Percentiles rank a stretch among this genome's conserved stretches.
phyloP scores from a whole-genome alignment of 1,139 yeast genomes.

The Suhomyces atakaporum region DNA sequence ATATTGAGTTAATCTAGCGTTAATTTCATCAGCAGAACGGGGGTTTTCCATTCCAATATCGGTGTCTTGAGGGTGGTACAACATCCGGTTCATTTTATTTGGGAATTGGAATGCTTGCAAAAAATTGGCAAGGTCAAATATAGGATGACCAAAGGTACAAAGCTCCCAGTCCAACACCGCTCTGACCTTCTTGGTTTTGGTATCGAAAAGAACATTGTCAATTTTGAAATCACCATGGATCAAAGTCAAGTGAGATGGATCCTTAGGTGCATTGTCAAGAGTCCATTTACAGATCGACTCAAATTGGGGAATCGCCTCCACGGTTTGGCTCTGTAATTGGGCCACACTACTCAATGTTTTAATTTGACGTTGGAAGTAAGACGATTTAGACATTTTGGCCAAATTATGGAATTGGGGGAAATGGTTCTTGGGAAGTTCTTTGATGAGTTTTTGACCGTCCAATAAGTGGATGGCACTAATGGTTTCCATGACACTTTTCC shows the following conservation, averaged over 20 bases:
- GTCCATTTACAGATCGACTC: conserved; percentile 48
- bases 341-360: conserved; percentile 51
- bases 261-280: conserved; percentile 44
- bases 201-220: conserved; percentile 61
- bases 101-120: conserved; percentile 61
- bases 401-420: conserved; percentile 48
- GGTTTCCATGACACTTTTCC: conserved; percentile 56
- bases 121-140: conserved; percentile 63
- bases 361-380: conserved; percentile 59
- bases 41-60: conserved; percentile 40
- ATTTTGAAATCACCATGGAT: conserved; percentile 73
- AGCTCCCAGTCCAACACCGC: conserved; percentile 73
- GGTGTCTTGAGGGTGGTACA: conserved; percentile 34
- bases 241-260: conserved; percentile 48
- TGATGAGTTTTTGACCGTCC: conserved; percentile 47
- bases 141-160: conserved; percentile 68
- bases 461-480: conserved; percentile 55
- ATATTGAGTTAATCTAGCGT: conserved; percentile 31
- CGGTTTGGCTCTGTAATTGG: conserved; percentile 50
- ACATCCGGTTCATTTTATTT: conserved; percentile 29
- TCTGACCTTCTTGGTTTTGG: conserved; percentile 48
- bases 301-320: conserved; percentile 54
- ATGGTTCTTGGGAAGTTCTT: conserved; percentile 45
- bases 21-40: conserved; percentile 26
- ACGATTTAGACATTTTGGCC: conserved; percentile 23